Evolutionary conservation across 192 early-diverging fungal species (phyloP).

Genomic region (Linnemannia zychae): DNA sequence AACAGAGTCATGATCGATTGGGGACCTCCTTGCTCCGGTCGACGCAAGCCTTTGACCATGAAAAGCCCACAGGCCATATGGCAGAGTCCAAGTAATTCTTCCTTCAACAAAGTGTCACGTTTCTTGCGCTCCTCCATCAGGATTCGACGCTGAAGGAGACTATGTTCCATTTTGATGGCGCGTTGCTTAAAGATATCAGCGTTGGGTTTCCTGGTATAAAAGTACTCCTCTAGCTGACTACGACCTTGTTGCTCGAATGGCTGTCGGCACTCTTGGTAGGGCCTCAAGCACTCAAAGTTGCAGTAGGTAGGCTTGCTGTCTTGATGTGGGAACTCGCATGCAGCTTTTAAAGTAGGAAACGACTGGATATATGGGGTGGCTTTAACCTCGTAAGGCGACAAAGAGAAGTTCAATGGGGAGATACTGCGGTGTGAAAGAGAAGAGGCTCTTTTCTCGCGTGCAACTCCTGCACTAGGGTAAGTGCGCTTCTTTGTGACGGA

Average conservation of each 20-base stretch:
- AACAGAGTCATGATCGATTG: slow-evolving; percentile 30
- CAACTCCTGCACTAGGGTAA: neutral
- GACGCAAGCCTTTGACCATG: neutral
- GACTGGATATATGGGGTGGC: too few species aligned
- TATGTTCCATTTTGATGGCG: neutral
- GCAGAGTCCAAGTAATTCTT: slow-evolving; percentile 26
- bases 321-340: neutral
- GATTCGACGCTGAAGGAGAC: neutral
- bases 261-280: neutral
- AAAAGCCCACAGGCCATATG: slow-evolving; percentile 43
- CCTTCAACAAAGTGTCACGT: slow-evolving; percentile 8
- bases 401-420: neutral
- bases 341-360: too few species aligned
- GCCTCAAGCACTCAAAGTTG: neutral
- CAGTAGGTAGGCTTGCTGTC: neutral
- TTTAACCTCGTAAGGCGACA: too few species aligned
- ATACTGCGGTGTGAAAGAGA: neutral
- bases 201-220: neutral
- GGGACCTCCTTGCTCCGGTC: neutral
- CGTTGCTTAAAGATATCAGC: neutral
- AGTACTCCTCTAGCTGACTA: too few species aligned
- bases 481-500: neutral
- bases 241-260: neutral
- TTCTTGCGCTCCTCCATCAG: slow-evolving; percentile 19
- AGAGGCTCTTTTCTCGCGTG: neutral